Base-by-base conservation (phyloP, 495 filamentous ascomycete genomes). In the Aspergillus haitiensis region DNA sequence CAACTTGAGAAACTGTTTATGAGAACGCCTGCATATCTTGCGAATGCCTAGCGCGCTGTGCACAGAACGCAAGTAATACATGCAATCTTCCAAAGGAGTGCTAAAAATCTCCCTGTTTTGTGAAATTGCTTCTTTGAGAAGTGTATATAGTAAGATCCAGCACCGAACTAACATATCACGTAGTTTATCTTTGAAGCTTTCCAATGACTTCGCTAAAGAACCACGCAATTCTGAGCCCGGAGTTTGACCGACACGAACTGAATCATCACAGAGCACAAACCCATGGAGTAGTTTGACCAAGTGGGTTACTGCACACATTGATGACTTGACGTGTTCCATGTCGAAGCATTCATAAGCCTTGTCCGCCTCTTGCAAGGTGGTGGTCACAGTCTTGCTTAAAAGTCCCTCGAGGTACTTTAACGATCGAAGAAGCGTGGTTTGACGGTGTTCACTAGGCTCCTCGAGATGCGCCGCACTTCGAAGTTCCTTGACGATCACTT, bases 1-100 rank as follows among this genome's bases (percentile, higher is more conserved):
- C 67, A 97, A 81, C 61, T 88, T 91, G n/a, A 97, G 78, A 75
- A 98, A 93, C 21, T 88, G 82, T 73, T 92, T 88, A 65, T 88
- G 86, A 3, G 90, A 90, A n/a, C 86, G 78, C 65, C 89, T 90
- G 80, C 93, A 98, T 71, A 88, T 88, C 60, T 88, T 87, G 50
- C 95, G 85, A 44, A 93, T 80, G 9, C 94, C 95, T n/a, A 96
- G 72, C 15, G 90, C 86, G 67, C 91, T 84, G 67, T 99, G 94
- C 27, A 96, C 83, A 11, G 84, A 79, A 7, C 88, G 85, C 37
- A 97, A 74, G 67, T 87, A 89, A 54, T 90, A 84, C 37, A 90
- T 82, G 44, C 86, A 78, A 65, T 91, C 88, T 53, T 88, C 89
- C 53, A 85, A 78, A 0, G 85, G 80, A 33, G 78, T 81, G 1